Conservation (phyloP, 2,329 filamentous ascomycete species). For the Fusarium humuli region DNA sequence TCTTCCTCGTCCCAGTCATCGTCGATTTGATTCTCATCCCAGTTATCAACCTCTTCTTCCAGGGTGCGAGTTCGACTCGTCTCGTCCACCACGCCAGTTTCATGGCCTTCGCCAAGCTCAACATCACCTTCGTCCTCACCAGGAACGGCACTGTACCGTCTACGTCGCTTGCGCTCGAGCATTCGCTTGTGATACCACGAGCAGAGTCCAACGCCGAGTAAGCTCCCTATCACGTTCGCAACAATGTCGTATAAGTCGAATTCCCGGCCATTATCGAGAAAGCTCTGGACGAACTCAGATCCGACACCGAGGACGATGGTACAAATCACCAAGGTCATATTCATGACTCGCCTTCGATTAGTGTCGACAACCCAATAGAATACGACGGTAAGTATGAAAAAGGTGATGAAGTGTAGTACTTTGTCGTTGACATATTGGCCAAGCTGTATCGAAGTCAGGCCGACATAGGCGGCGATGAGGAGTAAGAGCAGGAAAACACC, state of each 20-base stretch:
- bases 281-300: slow-evolving; percentile 79
- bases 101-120: slow-evolving; percentile 80
- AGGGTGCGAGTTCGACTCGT: slow-evolving; percentile 57
- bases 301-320: slow-evolving; percentile 77
- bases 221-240: slow-evolving; percentile 85
- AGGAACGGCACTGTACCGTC: slow-evolving; percentile 77
- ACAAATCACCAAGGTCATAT: slow-evolving; percentile 85
- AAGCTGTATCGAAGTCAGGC: slow-evolving; percentile 74
- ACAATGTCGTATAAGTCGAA: slow-evolving; percentile 87
- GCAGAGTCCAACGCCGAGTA: slow-evolving; percentile 77
- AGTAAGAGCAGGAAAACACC: slow-evolving; percentile 77
- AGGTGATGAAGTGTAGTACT: slow-evolving; percentile 84
- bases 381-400: slow-evolving; percentile 85
- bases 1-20: slow-evolving; percentile 69
- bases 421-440: slow-evolving; percentile 83
- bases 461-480: slow-evolving; percentile 80
- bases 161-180: slow-evolving; percentile 84
- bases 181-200: slow-evolving; percentile 96
- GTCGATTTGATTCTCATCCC: slow-evolving; percentile 84
- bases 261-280: slow-evolving; percentile 77
- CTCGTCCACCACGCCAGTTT: slow-evolving; percentile 69
- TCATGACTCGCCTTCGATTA: slow-evolving; percentile 82
- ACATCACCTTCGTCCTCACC: slow-evolving; percentile 74
- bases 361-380: slow-evolving; percentile 99
- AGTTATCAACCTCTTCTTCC: slow-evolving; percentile 89